Evolutionary conservation across 1,284 basidiomycete species (phyloP).

Genomic region (Puccinia polysora): DNA sequence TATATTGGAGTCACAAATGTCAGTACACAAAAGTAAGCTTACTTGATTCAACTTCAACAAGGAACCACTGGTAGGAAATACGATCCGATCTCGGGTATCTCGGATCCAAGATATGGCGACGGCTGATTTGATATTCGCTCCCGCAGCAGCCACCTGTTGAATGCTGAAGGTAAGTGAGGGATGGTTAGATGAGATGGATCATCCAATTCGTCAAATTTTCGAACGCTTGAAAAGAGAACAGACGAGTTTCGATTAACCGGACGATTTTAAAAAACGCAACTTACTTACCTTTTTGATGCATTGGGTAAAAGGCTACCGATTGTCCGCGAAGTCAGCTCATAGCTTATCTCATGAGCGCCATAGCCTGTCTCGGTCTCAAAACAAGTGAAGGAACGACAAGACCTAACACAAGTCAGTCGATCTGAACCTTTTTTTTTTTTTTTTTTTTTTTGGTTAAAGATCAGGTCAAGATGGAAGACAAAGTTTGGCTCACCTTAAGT

Average conservation of each 20-base stretch:
- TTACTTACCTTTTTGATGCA: constrained; percentile 70
- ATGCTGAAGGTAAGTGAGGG: constrained; percentile 59
- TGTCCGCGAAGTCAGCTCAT: constrained; percentile 72
- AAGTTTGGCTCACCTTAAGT: constrained; percentile 60
- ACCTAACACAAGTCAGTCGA: too few relatives aligned
- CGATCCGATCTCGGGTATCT: constrained; percentile 73
- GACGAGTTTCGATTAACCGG: not conserved
- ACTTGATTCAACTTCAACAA: constrained; percentile 28
- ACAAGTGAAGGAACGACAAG: constrained; percentile 45
- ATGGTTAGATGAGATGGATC: not conserved
- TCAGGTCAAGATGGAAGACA: not conserved
- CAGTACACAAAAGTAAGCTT: too few relatives aligned
- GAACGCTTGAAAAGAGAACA: too few relatives aligned
- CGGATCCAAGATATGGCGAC: constrained; percentile 70
- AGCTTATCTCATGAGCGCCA: constrained; percentile 71
- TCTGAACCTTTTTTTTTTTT: too few relatives aligned
- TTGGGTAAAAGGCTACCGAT: constrained; percentile 66
- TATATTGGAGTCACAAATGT: too few relatives aligned
- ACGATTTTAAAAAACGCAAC: not conserved
- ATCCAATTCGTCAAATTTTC: too few relatives aligned
- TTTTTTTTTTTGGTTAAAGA: not conserved
- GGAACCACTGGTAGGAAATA: constrained; percentile 63
- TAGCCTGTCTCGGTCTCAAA: constrained; percentile 52
- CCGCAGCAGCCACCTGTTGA: constrained; percentile 64
- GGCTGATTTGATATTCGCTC: constrained; percentile 74